Percentiles rank a stretch among this genome's conserved stretches.
phyloP scores from a whole-genome alignment of 2,329 filamentous ascomycete genomes.

The Aspergillus transmontanensis region DNA sequence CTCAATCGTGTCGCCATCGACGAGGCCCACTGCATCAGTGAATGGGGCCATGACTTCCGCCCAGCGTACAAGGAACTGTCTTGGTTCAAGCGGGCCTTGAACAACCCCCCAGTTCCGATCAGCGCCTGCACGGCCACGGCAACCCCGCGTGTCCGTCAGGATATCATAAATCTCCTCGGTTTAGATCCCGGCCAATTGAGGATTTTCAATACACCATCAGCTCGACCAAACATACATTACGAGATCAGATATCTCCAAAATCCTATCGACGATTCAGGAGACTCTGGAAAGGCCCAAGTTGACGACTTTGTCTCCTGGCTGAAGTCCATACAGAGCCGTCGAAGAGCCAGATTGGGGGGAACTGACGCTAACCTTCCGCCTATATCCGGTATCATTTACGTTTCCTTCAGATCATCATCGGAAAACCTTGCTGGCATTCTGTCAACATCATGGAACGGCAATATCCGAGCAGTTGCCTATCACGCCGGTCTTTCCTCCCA shows the following conservation, averaged over 20 bases:
- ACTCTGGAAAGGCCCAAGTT: conserved; percentile 63
- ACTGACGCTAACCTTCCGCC: conserved; percentile 30
- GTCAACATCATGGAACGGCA: conserved; percentile 27
- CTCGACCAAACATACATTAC: conserved; percentile 83
- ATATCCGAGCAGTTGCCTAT: conserved; percentile 49
- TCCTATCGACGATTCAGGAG: conserved; percentile 29
- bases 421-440: conserved; percentile 44
- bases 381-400: conserved; percentile 52
- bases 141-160: conserved; percentile 75
- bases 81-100: conserved; percentile 71
- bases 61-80: conserved; percentile 83
- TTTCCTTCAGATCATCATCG: conserved; percentile 43
- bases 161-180: conserved; percentile 76
- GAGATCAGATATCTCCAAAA: conserved; percentile 70
- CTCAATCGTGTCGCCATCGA: conserved; percentile 88
- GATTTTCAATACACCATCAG: conserved; percentile 80
- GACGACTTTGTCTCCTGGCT: conserved; percentile 81
- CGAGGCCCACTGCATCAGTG: conserved; percentile 94
- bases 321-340: conserved; percentile 69
- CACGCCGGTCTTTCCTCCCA: conserved; percentile 69
- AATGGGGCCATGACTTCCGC: conserved; percentile 99
- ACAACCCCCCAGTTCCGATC: conserved; percentile 80
- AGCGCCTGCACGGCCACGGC: conserved; percentile 93
- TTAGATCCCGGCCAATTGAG: conserved; percentile 66
- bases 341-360: conserved; percentile 55